A percentile compares a stretch with the other conserved stretches of the same genome.
These are phyloP conservation scores for Aaosphaeria pasadenensis DNA, from an alignment of 2,329 filamentous ascomycete genomes.

Conservation along the genomic window DNA sequence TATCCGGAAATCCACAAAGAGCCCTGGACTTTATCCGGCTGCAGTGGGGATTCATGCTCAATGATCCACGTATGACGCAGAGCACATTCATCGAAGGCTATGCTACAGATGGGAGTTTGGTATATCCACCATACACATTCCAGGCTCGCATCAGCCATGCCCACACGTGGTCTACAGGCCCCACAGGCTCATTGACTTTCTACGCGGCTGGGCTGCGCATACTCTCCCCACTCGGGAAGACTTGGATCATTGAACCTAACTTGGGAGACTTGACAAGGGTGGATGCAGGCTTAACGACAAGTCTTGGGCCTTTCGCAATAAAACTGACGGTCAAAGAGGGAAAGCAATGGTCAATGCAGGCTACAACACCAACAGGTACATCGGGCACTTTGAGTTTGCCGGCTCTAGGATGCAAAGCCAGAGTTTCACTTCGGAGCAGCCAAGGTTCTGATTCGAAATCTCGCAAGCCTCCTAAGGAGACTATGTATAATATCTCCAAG, in stretches of 20 bases:
- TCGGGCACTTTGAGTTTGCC: no score
- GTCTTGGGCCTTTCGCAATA: slow-evolving; percentile 36
- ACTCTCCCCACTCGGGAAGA: slow-evolving; percentile 32
- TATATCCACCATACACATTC: slow-evolving; percentile 50
- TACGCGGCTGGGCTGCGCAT: slow-evolving; percentile 43
- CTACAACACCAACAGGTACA: no score
- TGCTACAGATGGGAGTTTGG: slow-evolving; percentile 43
- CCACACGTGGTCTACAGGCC: slow-evolving; percentile 52
- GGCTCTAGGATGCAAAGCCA: no score
- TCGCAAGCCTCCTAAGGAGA: no score
- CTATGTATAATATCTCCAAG: no score
- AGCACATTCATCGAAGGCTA: slow-evolving; percentile 54
- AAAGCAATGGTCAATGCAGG: not conserved
- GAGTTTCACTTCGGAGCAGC: no score
- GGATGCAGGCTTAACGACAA: slow-evolving; percentile 38
- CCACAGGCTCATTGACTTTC: slow-evolving; percentile 43
- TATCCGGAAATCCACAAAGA: slow-evolving; percentile 37
- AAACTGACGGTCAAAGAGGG: slow-evolving; percentile 17
- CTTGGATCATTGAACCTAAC: slow-evolving; percentile 36
- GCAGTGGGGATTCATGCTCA: slow-evolving; percentile 57
- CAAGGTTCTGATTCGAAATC: no score
- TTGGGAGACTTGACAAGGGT: slow-evolving; percentile 34
- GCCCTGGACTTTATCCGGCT: slow-evolving; percentile 45
- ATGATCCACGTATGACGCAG: slow-evolving; percentile 53
- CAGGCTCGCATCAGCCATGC: slow-evolving; percentile 49